A percentile compares a stretch with the other conserved stretches of the same genome.
These are phyloP conservation scores for Albifimbria verrucaria DNA, from an alignment of 2,329 filamentous ascomycete species.

Conservation along the genomic window DNA sequence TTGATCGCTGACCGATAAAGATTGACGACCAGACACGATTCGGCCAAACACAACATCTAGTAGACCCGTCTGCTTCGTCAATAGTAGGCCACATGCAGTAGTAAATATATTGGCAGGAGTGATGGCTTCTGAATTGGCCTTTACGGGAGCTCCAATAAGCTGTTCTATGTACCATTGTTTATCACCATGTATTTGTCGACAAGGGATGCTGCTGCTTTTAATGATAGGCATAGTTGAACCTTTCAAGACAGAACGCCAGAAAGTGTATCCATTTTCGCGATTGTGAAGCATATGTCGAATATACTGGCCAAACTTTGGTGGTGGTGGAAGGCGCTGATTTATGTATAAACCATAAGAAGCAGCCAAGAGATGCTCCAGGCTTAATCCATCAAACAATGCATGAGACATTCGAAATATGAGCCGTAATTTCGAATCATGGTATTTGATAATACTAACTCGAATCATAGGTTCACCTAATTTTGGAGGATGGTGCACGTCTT, in stretches of 20 bases:
- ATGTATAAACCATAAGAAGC: slow-evolving; percentile 12
- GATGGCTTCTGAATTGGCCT: slow-evolving; percentile 1
- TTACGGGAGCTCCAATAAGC: neutral
- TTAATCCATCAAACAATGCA: slow-evolving; percentile 20
- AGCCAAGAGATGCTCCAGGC: slow-evolving; percentile 14
- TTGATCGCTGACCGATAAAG: slow-evolving; percentile 8
- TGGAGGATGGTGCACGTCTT: slow-evolving; percentile 1
- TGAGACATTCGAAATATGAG: slow-evolving; percentile 15
- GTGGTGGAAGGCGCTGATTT: slow-evolving; percentile 6
- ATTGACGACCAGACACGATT: slow-evolving; percentile 15
- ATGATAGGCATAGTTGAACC: neutral
- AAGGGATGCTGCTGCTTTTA: neutral
- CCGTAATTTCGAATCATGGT: slow-evolving; percentile 5
- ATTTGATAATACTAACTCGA: neutral
- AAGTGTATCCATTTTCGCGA: neutral
- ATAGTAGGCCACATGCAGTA: slow-evolving; percentile 5
- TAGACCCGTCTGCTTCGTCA: neutral
- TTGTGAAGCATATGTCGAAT: slow-evolving; percentile 8
- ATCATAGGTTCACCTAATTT: neutral
- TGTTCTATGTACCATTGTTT: neutral
- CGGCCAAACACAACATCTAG: slow-evolving; percentile 14
- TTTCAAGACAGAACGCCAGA: neutral
- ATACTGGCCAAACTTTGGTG: slow-evolving; percentile 12
- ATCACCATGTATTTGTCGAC: neutral
- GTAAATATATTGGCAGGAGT: slow-evolving; percentile 10